Evolutionary conservation across 2,329 filamentous ascomycete species (phyloP).

Genomic region (Fusarium coicis): DNA sequence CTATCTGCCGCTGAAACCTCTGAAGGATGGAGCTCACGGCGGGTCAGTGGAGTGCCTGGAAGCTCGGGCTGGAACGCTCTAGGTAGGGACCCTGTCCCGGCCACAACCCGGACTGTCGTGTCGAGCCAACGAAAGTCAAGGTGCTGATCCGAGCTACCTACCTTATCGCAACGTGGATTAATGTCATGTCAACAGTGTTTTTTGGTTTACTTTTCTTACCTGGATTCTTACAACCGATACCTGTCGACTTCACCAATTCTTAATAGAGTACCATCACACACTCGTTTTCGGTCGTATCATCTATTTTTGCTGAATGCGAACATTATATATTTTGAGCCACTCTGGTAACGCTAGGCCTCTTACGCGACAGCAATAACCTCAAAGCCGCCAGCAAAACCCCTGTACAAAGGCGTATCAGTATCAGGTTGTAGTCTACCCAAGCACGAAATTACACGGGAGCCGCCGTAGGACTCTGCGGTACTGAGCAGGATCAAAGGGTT

Average conservation of each 20-base stretch:
- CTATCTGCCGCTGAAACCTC: slow-evolving; percentile 12
- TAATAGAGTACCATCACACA: slow-evolving; percentile 17
- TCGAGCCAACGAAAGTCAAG: slow-evolving; percentile 30
- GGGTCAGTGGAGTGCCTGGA: slow-evolving; percentile 1
- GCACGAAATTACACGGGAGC: slow-evolving; percentile 8
- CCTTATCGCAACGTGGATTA: slow-evolving; percentile 42
- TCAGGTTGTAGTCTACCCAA: slow-evolving; percentile 19
- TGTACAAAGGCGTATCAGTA: slow-evolving; percentile 22
- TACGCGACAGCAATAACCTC: slow-evolving; percentile 28
- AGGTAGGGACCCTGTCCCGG: slow-evolving; percentile 7
- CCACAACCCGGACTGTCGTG: slow-evolving; percentile 2
- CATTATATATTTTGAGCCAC: slow-evolving; percentile 3
- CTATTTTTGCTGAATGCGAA: slow-evolving; percentile 11
- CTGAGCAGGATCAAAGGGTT: slow-evolving; percentile 2
- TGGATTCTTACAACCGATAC: slow-evolving; percentile 11
- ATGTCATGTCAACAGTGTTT: slow-evolving; percentile 30
- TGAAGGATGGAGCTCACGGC: neutral
- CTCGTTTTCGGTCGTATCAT: slow-evolving; percentile 21
- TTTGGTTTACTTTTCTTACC: slow-evolving; percentile 25
- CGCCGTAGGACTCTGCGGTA: neutral
- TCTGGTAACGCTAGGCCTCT: slow-evolving; percentile 22
- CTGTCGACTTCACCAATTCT: slow-evolving; percentile 23
- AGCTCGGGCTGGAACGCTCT: slow-evolving; percentile 3
- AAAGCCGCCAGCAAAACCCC: slow-evolving; percentile 29
- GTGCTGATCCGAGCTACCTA: slow-evolving; percentile 32